These are phyloP conservation scores for Suillus lakei DNA, from an alignment of 768 basidiomycete species.

Conservation along the genomic window DNA sequence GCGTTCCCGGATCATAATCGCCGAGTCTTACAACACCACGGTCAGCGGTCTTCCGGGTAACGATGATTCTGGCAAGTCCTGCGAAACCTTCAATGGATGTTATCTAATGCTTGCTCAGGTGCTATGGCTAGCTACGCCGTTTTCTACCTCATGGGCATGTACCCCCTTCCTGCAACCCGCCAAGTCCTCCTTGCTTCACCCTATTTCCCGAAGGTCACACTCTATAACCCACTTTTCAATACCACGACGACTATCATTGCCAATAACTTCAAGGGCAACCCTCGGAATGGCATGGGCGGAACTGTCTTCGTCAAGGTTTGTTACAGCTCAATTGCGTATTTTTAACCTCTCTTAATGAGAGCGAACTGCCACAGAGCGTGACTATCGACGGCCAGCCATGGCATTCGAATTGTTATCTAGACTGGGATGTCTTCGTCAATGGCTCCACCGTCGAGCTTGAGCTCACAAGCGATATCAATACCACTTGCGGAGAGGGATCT, in stretches of 20 bases:
- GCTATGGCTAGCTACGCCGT: slow-evolving; percentile 68
- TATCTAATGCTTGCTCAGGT: slow-evolving; percentile 26
- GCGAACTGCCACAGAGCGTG: slow-evolving; percentile 46
- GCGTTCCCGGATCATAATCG: slow-evolving; percentile 57
- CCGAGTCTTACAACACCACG: slow-evolving; percentile 60
- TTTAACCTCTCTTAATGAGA: background rate
- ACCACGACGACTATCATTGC: slow-evolving; percentile 59
- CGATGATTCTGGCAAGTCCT: slow-evolving; percentile 49
- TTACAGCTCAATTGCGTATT: background rate
- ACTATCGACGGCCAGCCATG: slow-evolving; percentile 59
- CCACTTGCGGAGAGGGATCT: slow-evolving; percentile 52
- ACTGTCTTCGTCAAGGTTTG: slow-evolving; percentile 61
- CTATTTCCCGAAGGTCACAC: slow-evolving; percentile 62
- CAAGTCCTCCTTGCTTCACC: slow-evolving; percentile 67
- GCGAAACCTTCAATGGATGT: background rate
- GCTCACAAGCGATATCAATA: slow-evolving; percentile 55
- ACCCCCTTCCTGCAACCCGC: slow-evolving; percentile 64
- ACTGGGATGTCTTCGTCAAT: slow-evolving; percentile 64
- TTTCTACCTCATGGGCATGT: slow-evolving; percentile 64
- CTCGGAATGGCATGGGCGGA: slow-evolving; percentile 53
- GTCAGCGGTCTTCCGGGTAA: slow-evolving; percentile 65
- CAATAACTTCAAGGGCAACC: slow-evolving; percentile 57
- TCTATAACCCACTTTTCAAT: slow-evolving; percentile 62
- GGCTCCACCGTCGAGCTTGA: slow-evolving; percentile 60
- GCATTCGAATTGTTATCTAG: slow-evolving; percentile 67